Conservation (phyloP, 306 rosid species). For the Rosa chinensis region DNA sequence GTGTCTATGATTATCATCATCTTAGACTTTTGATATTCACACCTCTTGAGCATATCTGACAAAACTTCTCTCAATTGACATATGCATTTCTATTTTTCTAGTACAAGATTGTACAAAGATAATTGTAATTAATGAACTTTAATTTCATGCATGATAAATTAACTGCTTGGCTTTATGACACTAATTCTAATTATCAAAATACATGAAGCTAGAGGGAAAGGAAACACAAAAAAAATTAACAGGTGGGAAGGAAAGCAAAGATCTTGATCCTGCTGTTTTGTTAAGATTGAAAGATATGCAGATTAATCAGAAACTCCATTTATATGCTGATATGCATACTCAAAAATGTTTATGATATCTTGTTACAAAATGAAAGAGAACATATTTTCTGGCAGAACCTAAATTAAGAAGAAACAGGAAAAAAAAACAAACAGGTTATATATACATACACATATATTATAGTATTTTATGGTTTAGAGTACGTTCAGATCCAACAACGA, state of each 20-base stretch:
- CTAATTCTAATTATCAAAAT: background rate
- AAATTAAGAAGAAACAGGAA: background rate
- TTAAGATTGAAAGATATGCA: background rate
- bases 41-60: background rate
- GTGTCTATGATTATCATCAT: background rate
- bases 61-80: background rate
- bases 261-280: background rate
- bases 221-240: background rate
- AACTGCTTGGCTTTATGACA: background rate
- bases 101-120: background rate
- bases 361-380: background rate
- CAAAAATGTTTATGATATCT: background rate
- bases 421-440: background rate
- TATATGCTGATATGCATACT: background rate
- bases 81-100: background rate
- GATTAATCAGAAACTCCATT: background rate
- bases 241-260: background rate
- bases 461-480: background rate
- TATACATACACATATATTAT: background rate
- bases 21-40: constrained; percentile 4
- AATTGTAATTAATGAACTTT: background rate
- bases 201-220: background rate
- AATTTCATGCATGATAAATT: background rate
- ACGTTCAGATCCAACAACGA: constrained; percentile 1
- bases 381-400: background rate